Evolutionary conservation across 2,329 filamentous ascomycete genomes (phyloP).

Genomic region (Curvularia sp.): DNA sequence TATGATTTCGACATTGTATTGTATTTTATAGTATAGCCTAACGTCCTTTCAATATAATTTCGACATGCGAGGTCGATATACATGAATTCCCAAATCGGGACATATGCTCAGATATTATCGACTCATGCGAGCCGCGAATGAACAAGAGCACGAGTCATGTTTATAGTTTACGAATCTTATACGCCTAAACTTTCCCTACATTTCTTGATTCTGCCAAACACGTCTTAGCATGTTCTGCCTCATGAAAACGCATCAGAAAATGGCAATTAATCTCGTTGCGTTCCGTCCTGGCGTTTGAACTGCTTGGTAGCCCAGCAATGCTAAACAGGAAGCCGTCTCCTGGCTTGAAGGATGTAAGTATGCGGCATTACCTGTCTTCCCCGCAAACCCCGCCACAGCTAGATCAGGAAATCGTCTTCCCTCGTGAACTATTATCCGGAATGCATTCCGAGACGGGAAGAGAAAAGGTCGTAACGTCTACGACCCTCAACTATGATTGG

Average conservation of each 20-base stretch:
- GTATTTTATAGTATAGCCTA: too few relatives aligned
- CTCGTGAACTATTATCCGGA: slow-evolving; percentile 28
- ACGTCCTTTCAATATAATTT: too few relatives aligned
- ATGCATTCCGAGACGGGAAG: not conserved
- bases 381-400: slow-evolving; percentile 14
- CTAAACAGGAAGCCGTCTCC: too few relatives aligned
- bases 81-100: not conserved
- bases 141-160: not conserved
- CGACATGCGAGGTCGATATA: not conserved
- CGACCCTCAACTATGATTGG: not conserved
- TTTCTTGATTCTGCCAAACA: not conserved
- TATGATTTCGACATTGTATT: too few relatives aligned
- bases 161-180: too few relatives aligned
- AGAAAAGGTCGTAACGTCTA: not conserved
- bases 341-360: not conserved
- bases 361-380: slow-evolving; percentile 6
- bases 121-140: not conserved
- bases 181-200: not conserved
- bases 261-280: too few relatives aligned
- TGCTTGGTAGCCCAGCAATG: not conserved
- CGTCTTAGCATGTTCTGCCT: not conserved
- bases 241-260: too few relatives aligned
- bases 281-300: not conserved
- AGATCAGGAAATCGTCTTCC: slow-evolving; percentile 3
- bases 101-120: not conserved